A percentile compares a stretch with the other conserved stretches of the same genome.
Evolutionary conservation across 306 rosid genomes (phyloP).

Genomic region (Acacia confusa): DNA sequence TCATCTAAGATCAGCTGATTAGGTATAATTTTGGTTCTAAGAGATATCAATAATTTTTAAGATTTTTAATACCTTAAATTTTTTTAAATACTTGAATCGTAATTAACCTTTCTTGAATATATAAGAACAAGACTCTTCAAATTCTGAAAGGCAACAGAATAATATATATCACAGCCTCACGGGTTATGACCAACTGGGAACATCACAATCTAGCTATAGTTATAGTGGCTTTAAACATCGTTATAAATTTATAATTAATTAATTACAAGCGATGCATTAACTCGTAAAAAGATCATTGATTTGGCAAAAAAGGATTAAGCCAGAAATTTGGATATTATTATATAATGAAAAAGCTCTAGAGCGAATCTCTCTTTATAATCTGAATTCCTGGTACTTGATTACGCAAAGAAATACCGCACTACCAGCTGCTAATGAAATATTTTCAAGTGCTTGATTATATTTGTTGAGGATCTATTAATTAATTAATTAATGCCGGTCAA

Average conservation of each 20-base stretch:
- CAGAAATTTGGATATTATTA: background rate
- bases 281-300: too few species aligned
- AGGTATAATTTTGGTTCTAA: too few species aligned
- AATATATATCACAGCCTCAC: background rate
- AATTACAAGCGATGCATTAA: background rate
- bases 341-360: slow-evolving; percentile 8
- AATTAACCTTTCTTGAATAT: background rate
- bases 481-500: background rate
- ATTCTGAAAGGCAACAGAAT: background rate
- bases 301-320: background rate
- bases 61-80: background rate
- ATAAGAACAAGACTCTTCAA: background rate
- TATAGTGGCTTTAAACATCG: background rate
- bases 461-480: slow-evolving; percentile 12
- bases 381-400: background rate
- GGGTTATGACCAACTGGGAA: background rate
- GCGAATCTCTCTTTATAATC: slow-evolving; percentile 24
- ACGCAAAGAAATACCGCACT: slow-evolving; percentile 32
- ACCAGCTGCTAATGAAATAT: background rate
- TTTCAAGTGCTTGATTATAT: background rate
- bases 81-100: background rate
- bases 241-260: background rate
- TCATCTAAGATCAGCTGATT: too few species aligned
- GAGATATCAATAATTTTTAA: too few species aligned
- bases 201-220: background rate